Evolutionary conservation across 306 rosid species (phyloP), one percentile per base, ranked within the genome.

Genomic region (Sesbania bispinosa): DNA sequence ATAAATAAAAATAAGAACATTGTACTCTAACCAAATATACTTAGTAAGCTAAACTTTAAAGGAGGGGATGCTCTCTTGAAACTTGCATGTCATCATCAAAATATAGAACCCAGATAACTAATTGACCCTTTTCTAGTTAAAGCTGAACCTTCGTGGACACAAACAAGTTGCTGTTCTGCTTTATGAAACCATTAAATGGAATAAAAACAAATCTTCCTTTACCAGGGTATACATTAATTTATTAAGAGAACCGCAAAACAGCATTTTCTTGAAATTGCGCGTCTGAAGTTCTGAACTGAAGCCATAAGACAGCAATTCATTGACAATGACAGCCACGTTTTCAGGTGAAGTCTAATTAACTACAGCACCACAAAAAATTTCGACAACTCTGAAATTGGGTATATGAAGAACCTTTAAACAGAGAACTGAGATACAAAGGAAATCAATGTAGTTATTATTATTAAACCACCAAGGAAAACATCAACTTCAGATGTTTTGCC

Each of bases 371-470:
- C 76, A 50, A 63, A 75, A 75, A 79, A 45, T 29, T 69, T 69
- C 33, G 46, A 73, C 50, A 59, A 65, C 73, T 61, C 38, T 4
- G 59, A 70, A 61, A 67, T 13, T 57, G 74, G 75, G 27, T 72
- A 67, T 61, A n/a, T 7, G 38, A 60, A 64, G 46, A 57, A 14
- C 73, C 73, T 67, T 71, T 36, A 4, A 41, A 46, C 54, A 14
- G 27, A 16, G 71, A 51, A 73, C 75, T 5, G 43, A 73, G 78
- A 78, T 70, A 72, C 84, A 77, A 69, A 53, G 74, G 74, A 74
- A 80, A 80, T 78, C 59, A 71, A 71, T 53, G 65, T 19, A 64
- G 82, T 82, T 72, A 43, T 74, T 79, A 82, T 90, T 93, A 88
- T 82, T 77, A 33, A 83, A 81, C 74, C 81, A 82, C 70, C 74